Evolutionary conservation across 2,329 filamentous ascomycete genomes (phyloP).

Genomic region (Metarhizium guizhouense): DNA sequence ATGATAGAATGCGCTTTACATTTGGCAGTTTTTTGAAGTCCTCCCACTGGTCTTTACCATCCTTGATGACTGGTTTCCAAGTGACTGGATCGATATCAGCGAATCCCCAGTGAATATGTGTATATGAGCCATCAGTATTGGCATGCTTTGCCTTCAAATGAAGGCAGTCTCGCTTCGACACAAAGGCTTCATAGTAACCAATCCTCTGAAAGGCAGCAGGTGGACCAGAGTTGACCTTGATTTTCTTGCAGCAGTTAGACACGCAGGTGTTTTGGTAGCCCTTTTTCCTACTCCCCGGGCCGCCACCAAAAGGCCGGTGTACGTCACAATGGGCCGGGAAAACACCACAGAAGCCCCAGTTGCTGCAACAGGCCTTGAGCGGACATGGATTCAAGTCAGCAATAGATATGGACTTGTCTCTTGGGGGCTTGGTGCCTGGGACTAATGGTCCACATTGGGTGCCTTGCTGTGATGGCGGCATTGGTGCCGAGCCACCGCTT

Average conservation of each 20-base stretch:
- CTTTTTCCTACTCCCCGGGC: constrained; percentile 9
- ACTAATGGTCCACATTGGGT: constrained; percentile 15
- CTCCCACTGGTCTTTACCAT: constrained; percentile 11
- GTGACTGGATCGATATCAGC: constrained; percentile 15
- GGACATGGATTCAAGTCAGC: constrained; percentile 13
- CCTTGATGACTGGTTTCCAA: constrained; percentile 4
- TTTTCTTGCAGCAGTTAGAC: constrained; percentile 16
- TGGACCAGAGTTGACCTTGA: constrained; percentile 5
- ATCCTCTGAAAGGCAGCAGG: constrained; percentile 8
- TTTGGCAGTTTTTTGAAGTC: constrained; percentile 13
- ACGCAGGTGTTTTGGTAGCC: constrained; percentile 11
- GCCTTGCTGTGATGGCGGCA: constrained; percentile 12
- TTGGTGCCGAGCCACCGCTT: constrained; percentile 12
- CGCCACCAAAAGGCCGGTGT: neutral
- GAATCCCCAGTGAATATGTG: constrained; percentile 20
- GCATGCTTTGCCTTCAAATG: constrained; percentile 7
- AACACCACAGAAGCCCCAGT: constrained; percentile 4
- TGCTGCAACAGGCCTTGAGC: constrained; percentile 9
- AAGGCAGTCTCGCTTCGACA: constrained; percentile 7
- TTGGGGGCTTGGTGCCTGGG: constrained; percentile 13
- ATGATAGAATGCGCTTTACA: constrained; percentile 17
- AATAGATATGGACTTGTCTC: neutral
- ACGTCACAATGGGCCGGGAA: constrained; percentile 2
- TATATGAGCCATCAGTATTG: constrained; percentile 12
- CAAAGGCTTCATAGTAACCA: constrained; percentile 14